Percentiles rank a stretch among this genome's conserved stretches.
phyloP scores from a whole-genome alignment of 2,329 filamentous ascomycete species.

The Graphilbum fragrans region DNA sequence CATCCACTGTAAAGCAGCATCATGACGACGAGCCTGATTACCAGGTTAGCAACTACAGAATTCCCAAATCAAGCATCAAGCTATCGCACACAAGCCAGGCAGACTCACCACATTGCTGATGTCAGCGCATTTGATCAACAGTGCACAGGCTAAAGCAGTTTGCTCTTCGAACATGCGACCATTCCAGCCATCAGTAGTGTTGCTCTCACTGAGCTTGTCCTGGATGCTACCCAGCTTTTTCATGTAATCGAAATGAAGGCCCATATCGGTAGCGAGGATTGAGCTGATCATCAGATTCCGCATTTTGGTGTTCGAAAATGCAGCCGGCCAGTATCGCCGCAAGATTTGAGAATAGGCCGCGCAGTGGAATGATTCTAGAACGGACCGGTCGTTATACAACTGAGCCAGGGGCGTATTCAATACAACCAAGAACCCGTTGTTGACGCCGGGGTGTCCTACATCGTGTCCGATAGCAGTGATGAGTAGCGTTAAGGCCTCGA shows the following conservation, averaged over 20 bases:
- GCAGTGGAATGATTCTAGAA: constrained; percentile 94
- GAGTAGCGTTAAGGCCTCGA: constrained; percentile 79
- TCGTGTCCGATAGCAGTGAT: constrained; percentile 97
- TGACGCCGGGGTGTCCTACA: constrained; percentile 93
- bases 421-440: constrained; percentile 89
- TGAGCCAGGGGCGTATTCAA: constrained; percentile 88
- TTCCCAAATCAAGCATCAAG: neutral
- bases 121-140: constrained; percentile 95
- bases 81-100: no score
- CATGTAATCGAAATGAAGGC: constrained; percentile 95
- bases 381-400: constrained; percentile 92
- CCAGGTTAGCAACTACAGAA: constrained; percentile 6
- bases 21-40: constrained; percentile 66
- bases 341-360: constrained; percentile 95
- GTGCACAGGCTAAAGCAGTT: constrained; percentile 69
- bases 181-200: constrained; percentile 62
- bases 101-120: constrained; percentile 89
- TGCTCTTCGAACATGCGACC: constrained; percentile 64
- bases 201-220: constrained; percentile 58
- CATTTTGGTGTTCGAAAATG: constrained; percentile 68
- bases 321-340: constrained; percentile 77
- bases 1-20: constrained; percentile 80
- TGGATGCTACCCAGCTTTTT: constrained; percentile 71
- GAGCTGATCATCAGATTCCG: constrained; percentile 89
- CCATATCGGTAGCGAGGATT: constrained; percentile 97